Conservation (phyloP, 495 filamentous ascomycete species). For the Hypoxylon intermedium region DNA sequence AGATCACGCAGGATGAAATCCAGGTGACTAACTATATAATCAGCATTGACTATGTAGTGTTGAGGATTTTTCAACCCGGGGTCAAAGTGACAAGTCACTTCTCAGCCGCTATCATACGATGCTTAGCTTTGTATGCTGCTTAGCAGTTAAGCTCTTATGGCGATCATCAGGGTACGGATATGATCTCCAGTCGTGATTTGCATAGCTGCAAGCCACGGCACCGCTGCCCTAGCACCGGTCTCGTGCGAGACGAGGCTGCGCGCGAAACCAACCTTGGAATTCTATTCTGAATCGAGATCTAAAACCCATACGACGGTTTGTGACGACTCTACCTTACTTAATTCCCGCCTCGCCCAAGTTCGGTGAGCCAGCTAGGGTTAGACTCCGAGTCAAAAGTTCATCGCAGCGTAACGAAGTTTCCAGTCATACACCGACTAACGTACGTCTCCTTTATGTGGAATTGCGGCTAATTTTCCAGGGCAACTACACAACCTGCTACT, state of each 20-base stretch:
- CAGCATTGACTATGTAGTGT: conserved; percentile 1
- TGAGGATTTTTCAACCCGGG: conserved; percentile 1
- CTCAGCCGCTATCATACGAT: conserved; percentile 34
- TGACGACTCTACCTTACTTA: background rate
- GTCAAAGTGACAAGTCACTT: conserved; percentile 33
- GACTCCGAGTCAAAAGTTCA: background rate
- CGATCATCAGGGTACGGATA: conserved; percentile 31
- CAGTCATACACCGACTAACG: background rate
- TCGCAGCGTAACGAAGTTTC: background rate
- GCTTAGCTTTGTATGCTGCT: conserved; percentile 22
- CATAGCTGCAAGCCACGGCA: conserved; percentile 33
- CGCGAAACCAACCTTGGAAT: background rate
- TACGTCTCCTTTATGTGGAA: background rate
- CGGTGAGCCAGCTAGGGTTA: background rate
- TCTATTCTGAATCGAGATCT: conserved; percentile 17
- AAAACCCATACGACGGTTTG: background rate
- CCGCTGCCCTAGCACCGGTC: conserved; percentile 17
- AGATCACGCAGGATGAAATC: conserved; percentile 1
- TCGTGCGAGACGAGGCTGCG: conserved; percentile 2
- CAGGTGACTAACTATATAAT: background rate
- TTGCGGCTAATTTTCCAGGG: background rate
- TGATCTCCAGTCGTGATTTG: conserved; percentile 23
- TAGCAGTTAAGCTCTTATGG: conserved; percentile 32
- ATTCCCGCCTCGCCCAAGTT: background rate
- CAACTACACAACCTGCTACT: too few species aligned